Percentiles rank a stretch among this genome's conserved stretches.
Evolutionary conservation across 2,329 filamentous ascomycete genomes (phyloP).

Genomic region (Rhynchosporium agropyri): DNA sequence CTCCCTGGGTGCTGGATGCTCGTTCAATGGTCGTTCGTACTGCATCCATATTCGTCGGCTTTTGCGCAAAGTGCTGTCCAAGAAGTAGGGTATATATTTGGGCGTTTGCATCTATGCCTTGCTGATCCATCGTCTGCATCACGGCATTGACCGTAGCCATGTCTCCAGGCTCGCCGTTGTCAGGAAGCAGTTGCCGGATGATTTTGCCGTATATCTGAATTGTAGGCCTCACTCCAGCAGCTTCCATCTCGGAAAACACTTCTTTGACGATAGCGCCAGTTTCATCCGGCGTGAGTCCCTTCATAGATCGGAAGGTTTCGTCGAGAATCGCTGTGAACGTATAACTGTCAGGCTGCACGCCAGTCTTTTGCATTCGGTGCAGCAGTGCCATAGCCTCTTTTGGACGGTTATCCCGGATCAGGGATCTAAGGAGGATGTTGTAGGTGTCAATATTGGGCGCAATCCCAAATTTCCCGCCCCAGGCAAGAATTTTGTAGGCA

Average conservation of each 20-base stretch:
- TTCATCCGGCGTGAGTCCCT: conserved; percentile 48
- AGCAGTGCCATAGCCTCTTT: conserved; percentile 57
- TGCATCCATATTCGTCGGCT: conserved; percentile 60
- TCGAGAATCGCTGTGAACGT: conserved; percentile 77
- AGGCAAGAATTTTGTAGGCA: conserved; percentile 56
- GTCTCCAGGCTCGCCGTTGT: conserved; percentile 36
- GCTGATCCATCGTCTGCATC: conserved; percentile 61
- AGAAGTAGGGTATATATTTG: conserved; percentile 77
- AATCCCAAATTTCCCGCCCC: conserved; percentile 49
- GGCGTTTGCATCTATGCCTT: conserved; percentile 56
- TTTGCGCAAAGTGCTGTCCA: conserved; percentile 63
- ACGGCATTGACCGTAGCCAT: conserved; percentile 58
- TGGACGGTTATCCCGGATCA: conserved; percentile 53
- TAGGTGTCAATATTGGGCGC: conserved; percentile 55
- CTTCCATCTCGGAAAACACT: conserved; percentile 61
- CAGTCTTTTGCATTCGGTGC: conserved; percentile 57
- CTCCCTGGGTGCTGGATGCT: conserved; percentile 43
- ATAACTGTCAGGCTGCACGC: conserved; percentile 61
- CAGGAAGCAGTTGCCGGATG: conserved; percentile 62
- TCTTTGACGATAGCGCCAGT: conserved; percentile 55
- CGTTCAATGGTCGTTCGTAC: conserved; percentile 62
- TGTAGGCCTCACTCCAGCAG: conserved; percentile 60
- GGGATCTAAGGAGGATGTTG: conserved; percentile 68
- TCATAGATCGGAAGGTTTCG: conserved; percentile 52
- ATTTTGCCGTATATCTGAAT: conserved; percentile 68